phyloP scores from a whole-genome alignment of 257 asterid genomes.

The Nicotiana undulata region DNA sequence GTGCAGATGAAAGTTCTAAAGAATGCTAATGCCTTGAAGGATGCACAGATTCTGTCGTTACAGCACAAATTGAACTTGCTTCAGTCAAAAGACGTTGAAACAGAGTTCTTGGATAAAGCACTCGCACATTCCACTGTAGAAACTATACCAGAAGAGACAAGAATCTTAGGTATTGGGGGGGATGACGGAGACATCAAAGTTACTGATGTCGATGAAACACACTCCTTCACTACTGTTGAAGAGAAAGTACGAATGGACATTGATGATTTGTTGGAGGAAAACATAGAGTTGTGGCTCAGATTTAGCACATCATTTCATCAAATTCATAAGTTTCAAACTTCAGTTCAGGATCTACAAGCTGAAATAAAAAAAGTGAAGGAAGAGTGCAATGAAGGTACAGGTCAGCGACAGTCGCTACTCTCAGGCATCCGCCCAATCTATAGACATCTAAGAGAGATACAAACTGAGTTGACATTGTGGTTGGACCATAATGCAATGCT shows the following conservation, averaged over 20 bases:
- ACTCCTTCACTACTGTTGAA: conserved; percentile 21
- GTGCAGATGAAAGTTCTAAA: conserved; percentile 37
- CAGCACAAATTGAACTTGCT: conserved; percentile 18
- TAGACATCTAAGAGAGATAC: conserved; percentile 39
- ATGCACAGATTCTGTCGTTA: conserved; percentile 35
- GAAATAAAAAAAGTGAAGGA: conserved; percentile 27
- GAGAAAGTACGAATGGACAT: conserved; percentile 43
- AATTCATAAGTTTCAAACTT: conserved; percentile 26
- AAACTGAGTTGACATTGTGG: conserved; percentile 36
- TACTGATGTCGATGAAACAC: conserved; percentile 13
- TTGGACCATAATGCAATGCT: conserved; percentile 27
- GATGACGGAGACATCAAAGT: conserved; percentile 15
- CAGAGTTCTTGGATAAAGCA: background rate
- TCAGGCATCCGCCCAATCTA: conserved; percentile 41
- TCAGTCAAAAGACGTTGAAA: conserved; percentile 6
- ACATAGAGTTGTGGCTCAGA: conserved; percentile 44
- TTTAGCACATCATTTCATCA: conserved; percentile 37
- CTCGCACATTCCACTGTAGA: background rate
- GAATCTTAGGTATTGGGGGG: conserved; percentile 16
- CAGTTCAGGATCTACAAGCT: conserved; percentile 24
- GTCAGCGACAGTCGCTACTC: conserved; percentile 2
- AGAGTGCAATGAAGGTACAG: conserved; percentile 10
- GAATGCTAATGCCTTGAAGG: conserved; percentile 38
- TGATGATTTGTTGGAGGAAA: conserved; percentile 39
- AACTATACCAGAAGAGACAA: conserved; percentile 7